Evolutionary conservation across 768 basidiomycete genomes (phyloP), one percentile per base, ranked within the genome.

Genomic region (Lactarius akahatsu): DNA sequence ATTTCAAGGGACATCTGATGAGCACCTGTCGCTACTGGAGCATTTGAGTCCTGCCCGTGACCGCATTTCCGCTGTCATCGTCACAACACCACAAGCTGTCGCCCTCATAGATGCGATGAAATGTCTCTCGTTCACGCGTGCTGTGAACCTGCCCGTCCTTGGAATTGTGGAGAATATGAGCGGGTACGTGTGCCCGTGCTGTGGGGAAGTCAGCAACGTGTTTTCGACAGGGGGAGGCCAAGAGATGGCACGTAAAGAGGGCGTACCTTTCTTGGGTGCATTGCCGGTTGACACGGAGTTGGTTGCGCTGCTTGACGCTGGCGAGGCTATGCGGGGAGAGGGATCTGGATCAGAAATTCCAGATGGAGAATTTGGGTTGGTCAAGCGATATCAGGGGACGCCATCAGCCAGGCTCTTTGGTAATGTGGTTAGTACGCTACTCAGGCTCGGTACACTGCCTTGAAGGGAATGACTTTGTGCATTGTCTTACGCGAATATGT

Each of bases 81-180:
- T 99, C 70, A 97, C 97, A 38, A 98, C 97, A 3, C 97, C 97
- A 15, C 97, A 99, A 78, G 94, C 94, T 20, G 93, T 98, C 41
- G 95, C 97, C 0, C 83, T 98, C 59, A 87, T 92, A 77, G 97
- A 98, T 77, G 92, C 91, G 57, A 88, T 94, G 81, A 98, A 98
- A 78, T 97, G 94, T 71, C 84, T 98, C 66, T 96, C 95, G 47
- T 99, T 99, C 78, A 92, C 96, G 16, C 90, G 90, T 20, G 85
- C 92, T 10, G 91, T 95, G 70, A 84, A 85, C 59, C 80, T 98
- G 15, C 94, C 90, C 16, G 88, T 99, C 41, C 79, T 96, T 63
- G 97, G 97, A 10, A 76, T 99, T 59, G 88, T 99, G 71, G 97
- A 98, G 75, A 99, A 98, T 78, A 98, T 98, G 97, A 92, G 93